Evolutionary conservation across 1,139 yeast species (phyloP).

Genomic region (Suhomyces chickasaworum): DNA sequence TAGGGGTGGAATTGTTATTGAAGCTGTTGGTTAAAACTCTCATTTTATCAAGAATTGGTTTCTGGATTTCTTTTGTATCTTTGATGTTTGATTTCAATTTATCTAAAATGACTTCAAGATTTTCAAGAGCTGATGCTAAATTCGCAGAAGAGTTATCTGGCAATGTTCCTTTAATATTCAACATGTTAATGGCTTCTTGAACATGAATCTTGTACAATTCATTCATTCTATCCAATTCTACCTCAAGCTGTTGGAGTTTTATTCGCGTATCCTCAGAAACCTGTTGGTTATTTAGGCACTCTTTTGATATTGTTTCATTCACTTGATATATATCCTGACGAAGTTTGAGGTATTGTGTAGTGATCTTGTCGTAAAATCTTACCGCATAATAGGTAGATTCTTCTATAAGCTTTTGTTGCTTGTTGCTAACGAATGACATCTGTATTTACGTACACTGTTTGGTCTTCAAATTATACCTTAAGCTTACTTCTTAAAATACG

Average conservation of each 20-base stretch:
- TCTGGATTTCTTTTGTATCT: conserved; percentile 33
- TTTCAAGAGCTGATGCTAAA: conserved; percentile 25
- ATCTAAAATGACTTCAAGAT: conserved; percentile 22
- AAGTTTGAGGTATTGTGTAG: conserved; percentile 34
- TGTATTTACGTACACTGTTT: too few species aligned
- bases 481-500: neutral
- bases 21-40: conserved; percentile 29
- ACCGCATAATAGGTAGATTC: conserved; percentile 35
- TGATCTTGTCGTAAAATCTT: conserved; percentile 36
- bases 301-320: conserved; percentile 20
- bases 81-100: conserved; percentile 26
- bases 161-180: conserved; percentile 22
- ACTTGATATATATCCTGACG: conserved; percentile 37
- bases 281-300: neutral
- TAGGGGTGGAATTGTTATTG: conserved; percentile 20
- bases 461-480: too few species aligned
- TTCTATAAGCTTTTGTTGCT: conserved; percentile 38
- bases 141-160: conserved; percentile 25
- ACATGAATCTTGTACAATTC: conserved; percentile 32
- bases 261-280: conserved; percentile 16
- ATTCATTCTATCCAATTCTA: conserved; percentile 32
- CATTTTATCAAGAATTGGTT: conserved; percentile 43
- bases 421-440: conserved; percentile 33
- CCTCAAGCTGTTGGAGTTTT: conserved; percentile 24
- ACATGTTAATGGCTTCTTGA: conserved; percentile 22